These are phyloP conservation scores for Mycena amicta DNA, from an alignment of 768 basidiomycete genomes.

Conservation along the genomic window DNA sequence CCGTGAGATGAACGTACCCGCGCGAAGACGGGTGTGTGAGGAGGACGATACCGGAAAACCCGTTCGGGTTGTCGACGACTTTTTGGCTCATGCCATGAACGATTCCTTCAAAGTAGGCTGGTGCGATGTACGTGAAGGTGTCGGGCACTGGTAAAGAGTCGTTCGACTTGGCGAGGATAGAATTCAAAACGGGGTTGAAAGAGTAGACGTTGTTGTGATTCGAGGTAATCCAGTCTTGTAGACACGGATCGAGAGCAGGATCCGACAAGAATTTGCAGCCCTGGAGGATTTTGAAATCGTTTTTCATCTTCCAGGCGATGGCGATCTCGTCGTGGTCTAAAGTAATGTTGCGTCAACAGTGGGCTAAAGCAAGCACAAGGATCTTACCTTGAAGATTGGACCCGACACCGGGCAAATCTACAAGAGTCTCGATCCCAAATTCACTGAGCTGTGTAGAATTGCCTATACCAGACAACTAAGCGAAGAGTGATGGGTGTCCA, in stretches of 20 bases:
- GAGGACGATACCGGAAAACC: constrained; percentile 29
- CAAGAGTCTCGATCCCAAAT: constrained; percentile 26
- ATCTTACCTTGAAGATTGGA: constrained; percentile 32
- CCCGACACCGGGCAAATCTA: constrained; percentile 33
- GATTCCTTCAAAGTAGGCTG: constrained; percentile 31
- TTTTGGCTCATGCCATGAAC: constrained; percentile 30
- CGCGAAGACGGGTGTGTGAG: constrained; percentile 33
- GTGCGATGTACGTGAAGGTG: constrained; percentile 29
- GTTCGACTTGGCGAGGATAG: constrained; percentile 27
- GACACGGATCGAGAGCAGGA: constrained; percentile 31
- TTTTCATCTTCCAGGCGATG: constrained; percentile 23
- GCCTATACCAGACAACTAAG: constrained; percentile 31
- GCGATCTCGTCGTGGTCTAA: constrained; percentile 28
- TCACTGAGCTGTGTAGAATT: constrained; percentile 18
- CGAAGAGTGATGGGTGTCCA: too few species aligned
- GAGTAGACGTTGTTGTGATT: constrained; percentile 30
- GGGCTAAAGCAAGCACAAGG: background rate
- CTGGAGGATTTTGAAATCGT: constrained; percentile 25
- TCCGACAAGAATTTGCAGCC: constrained; percentile 29
- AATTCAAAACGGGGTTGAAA: constrained; percentile 28
- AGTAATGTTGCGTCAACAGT: background rate
- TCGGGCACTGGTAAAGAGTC: constrained; percentile 27
- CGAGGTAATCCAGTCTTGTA: constrained; percentile 28
- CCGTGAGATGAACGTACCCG: constrained; percentile 34
- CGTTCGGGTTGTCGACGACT: constrained; percentile 26